These are phyloP conservation scores for Crataegus laevigata DNA, from an alignment of 306 rosid species.

Conservation along the genomic window DNA sequence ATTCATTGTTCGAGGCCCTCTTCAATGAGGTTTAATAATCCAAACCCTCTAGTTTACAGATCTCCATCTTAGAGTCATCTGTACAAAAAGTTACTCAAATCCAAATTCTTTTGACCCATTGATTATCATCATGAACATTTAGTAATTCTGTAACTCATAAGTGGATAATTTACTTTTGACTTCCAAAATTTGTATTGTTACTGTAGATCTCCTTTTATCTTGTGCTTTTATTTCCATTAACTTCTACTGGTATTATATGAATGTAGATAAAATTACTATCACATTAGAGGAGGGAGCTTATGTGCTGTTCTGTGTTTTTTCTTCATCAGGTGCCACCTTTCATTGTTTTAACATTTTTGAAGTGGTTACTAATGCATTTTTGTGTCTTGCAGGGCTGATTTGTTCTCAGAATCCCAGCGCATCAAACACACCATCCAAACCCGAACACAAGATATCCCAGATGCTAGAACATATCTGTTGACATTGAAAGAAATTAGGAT, in stretches of 20 bases:
- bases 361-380: constrained; percentile 1
- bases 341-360: neutral
- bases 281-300: neutral
- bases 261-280: neutral
- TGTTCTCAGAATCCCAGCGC: constrained; percentile 64
- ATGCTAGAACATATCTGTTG: constrained; percentile 83
- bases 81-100: neutral
- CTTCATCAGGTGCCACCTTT: neutral
- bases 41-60: neutral
- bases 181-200: neutral
- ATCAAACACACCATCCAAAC: constrained; percentile 45
- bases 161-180: neutral
- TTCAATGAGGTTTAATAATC: neutral
- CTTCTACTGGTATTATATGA: neutral
- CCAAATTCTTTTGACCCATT: too few species aligned
- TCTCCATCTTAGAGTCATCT: neutral
- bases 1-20: neutral
- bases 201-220: neutral
- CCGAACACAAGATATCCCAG: constrained; percentile 67
- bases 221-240: neutral
- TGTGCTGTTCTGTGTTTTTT: neutral
- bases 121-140: neutral
- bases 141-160: neutral
- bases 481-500: constrained; percentile 73
- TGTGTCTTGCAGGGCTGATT: constrained; percentile 51